Evolutionary conservation across 192 early-diverging fungal genomes (phyloP).

Genomic region (Mortierella alpina): DNA sequence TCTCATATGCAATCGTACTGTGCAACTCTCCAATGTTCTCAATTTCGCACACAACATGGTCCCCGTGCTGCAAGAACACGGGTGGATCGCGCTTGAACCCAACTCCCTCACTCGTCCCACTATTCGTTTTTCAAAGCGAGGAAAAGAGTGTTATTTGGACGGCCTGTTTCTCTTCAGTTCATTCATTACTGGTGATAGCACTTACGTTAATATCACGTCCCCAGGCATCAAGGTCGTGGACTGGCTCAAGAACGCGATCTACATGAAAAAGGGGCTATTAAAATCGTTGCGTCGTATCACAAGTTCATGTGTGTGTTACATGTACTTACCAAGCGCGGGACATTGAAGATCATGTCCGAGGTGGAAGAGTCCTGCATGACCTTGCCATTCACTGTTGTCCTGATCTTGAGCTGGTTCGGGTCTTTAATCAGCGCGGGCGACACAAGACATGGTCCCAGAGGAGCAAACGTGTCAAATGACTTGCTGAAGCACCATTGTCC

Average conservation of each 20-base stretch:
- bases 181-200: conserved; percentile 36
- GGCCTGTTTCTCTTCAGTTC: conserved; percentile 17
- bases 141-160: neutral
- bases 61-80: conserved; percentile 63
- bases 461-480: conserved; percentile 71
- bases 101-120: conserved; percentile 54
- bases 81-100: conserved; percentile 64
- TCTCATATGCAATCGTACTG: conserved; percentile 62
- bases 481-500: conserved; percentile 73
- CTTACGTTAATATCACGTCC: conserved; percentile 61
- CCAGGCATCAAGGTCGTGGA: conserved; percentile 69
- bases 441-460: conserved; percentile 68
- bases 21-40: conserved; percentile 64
- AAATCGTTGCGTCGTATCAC: neutral
- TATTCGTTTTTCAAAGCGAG: neutral
- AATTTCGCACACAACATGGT: conserved; percentile 60
- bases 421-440: conserved; percentile 59
- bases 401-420: conserved; percentile 61
- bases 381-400: conserved; percentile 57
- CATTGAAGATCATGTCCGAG: conserved; percentile 68
- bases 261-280: neutral
- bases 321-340: conserved; percentile 56
- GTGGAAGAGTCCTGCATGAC: conserved; percentile 65
- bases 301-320: neutral
- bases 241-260: conserved; percentile 67